Evolutionary conservation across 179 eudicot genomes (phyloP).

Genomic region (Sideroxylon spinosum): DNA sequence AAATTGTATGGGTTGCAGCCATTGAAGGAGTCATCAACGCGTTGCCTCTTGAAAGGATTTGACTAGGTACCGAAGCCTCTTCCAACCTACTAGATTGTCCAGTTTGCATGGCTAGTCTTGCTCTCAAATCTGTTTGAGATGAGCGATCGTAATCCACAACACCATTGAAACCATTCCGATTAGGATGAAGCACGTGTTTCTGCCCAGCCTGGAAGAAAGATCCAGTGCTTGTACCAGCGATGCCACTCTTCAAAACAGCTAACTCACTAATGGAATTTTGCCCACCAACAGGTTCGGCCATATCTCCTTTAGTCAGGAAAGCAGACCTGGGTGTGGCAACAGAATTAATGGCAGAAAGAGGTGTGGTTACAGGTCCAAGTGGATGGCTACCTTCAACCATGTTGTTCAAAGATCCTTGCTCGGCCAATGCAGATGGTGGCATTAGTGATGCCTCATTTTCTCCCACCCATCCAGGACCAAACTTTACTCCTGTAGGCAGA

Average conservation of each 20-base stretch:
- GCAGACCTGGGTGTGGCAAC: conserved; percentile 22
- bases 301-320: conserved; percentile 19
- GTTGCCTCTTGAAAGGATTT: conserved; percentile 15
- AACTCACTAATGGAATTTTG: conserved; percentile 22
- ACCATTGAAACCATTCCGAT: conserved; percentile 40
- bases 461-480: conserved; percentile 86
- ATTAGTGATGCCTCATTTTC: conserved; percentile 36
- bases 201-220: conserved; percentile 6
- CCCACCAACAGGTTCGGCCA: conserved; percentile 30
- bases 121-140: conserved; percentile 32
- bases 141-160: conserved; percentile 24
- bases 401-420: conserved; percentile 28
- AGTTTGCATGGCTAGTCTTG: conserved; percentile 17
- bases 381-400: conserved; percentile 23
- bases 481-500: conserved; percentile 58
- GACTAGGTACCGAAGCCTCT: conserved; percentile 21
- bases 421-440: conserved; percentile 23
- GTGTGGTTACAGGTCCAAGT: conserved; percentile 19
- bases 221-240: conserved; percentile 17
- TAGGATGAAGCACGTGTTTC: not conserved
- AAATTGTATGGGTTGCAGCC: conserved; percentile 6
- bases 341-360: conserved; percentile 31
- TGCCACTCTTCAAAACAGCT: conserved; percentile 17
- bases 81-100: conserved; percentile 18
- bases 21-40: conserved; percentile 1